These are phyloP conservation scores for Citrullus mucosospermus DNA, from an alignment of 306 rosid species.

Conservation along the genomic window DNA sequence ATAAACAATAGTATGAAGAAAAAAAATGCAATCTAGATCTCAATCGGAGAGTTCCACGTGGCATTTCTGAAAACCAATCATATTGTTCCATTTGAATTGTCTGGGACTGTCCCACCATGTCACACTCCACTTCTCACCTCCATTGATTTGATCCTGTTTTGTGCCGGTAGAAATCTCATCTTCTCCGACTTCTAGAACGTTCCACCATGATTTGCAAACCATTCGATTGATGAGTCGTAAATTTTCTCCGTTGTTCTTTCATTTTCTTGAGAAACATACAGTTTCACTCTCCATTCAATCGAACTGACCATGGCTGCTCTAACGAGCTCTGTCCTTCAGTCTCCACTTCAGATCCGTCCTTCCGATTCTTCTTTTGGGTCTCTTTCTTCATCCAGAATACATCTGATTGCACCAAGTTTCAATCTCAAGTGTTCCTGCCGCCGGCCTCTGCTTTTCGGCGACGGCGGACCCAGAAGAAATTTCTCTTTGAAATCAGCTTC, in stretches of 20 bases:
- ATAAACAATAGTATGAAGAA: no score
- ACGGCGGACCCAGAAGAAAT: slow-evolving; percentile 4
- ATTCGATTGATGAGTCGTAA: neutral
- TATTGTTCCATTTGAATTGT: neutral
- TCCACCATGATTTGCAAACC: neutral
- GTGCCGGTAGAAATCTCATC: neutral
- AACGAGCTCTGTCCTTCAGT: slow-evolving; percentile 24
- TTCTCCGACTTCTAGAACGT: neutral
- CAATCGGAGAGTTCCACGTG: neutral
- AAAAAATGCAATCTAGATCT: no score
- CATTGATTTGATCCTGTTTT: neutral
- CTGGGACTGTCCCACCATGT: neutral
- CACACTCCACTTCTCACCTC: neutral
- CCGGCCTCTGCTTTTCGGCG: slow-evolving; percentile 6
- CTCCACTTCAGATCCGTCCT: neutral
- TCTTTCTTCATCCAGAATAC: slow-evolving; percentile 11
- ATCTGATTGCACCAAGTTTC: slow-evolving; percentile 3
- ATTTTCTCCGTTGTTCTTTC: neutral
- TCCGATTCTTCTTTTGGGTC: slow-evolving; percentile 24
- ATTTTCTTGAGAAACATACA: neutral
- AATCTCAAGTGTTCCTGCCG: slow-evolving; percentile 1
- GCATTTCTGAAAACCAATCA: neutral
- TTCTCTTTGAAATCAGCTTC: slow-evolving; percentile 27
- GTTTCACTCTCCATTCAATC: neutral
- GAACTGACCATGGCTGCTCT: slow-evolving; percentile 28